Evolutionary conservation across 345 rosid genomes (phyloP).

Genomic region (Linum tenue): DNA sequence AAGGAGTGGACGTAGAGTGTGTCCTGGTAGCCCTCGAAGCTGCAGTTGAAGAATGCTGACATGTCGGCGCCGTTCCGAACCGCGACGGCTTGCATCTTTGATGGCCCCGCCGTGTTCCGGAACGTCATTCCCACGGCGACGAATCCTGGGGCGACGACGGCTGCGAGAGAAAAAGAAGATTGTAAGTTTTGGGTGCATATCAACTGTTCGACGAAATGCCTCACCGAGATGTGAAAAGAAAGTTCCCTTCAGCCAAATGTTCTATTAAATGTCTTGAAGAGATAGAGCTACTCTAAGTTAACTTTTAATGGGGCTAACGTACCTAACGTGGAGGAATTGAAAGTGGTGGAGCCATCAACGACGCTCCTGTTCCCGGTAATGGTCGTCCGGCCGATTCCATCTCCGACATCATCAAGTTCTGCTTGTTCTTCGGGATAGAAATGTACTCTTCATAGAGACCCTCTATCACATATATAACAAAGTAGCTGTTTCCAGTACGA

Average conservation of each 20-base stretch:
- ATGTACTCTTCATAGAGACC: conserved; percentile 22
- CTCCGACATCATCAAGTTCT: conserved; percentile 24
- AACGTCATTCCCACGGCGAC: conserved; percentile 17
- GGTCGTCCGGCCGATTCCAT: conserved; percentile 23
- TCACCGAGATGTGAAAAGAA: neutral
- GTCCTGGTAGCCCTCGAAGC: conserved; percentile 21
- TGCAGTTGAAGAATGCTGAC: conserved; percentile 21
- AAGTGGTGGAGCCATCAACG: conserved; percentile 16
- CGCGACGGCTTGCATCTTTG: conserved; percentile 22
- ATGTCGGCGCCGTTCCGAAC: conserved; percentile 14
- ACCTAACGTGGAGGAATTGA: conserved; percentile 23
- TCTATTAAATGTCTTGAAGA: neutral
- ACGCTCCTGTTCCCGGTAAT: conserved; percentile 14
- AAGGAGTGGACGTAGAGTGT: conserved; percentile 15
- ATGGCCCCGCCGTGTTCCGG: conserved; percentile 23
- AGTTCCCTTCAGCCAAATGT: neutral
- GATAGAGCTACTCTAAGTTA: neutral
- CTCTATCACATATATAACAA: conserved; percentile 15
- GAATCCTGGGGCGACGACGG: conserved; percentile 17
- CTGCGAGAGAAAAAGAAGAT: conserved; percentile 10
- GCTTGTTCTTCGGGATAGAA: conserved; percentile 10
- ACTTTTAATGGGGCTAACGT: neutral
- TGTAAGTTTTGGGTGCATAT: neutral
- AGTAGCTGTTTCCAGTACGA: neutral
- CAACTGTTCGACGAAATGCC: neutral